A percentile compares a stretch with the other conserved stretches of the same genome.
These are phyloP conservation scores for Tetrastigma voinierianum DNA, from an alignment of 164 flowering plant genomes.

Conservation along the genomic window DNA sequence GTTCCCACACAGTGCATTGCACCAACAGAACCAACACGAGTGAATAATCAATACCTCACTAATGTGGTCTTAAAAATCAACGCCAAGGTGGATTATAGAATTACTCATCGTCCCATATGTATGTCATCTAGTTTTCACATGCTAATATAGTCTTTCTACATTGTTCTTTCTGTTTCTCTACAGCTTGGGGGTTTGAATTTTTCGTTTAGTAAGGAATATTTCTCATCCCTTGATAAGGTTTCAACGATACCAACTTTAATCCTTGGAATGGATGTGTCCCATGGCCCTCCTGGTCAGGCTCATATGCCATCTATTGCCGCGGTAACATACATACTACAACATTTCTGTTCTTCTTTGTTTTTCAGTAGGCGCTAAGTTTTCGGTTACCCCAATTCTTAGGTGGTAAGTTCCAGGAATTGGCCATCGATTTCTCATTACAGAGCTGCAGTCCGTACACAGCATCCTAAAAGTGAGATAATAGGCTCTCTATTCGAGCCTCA, in stretches of 20 bases:
- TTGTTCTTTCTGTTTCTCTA: neutral
- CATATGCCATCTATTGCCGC: constrained; percentile 17
- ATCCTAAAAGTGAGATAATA: constrained; percentile 26
- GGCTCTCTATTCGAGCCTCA: constrained; percentile 18
- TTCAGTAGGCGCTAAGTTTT: too few relatives aligned
- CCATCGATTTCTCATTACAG: constrained; percentile 24
- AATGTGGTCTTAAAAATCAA: neutral
- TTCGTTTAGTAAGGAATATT: constrained; percentile 2
- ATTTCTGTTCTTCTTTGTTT: neutral
- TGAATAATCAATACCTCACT: neutral
- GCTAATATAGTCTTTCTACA: neutral
- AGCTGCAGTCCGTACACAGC: constrained; percentile 23
- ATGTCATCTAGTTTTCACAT: neutral
- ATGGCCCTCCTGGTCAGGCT: constrained; percentile 15
- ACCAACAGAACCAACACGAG: neutral
- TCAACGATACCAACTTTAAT: constrained; percentile 13
- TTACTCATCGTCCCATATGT: neutral
- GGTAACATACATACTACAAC: constrained; percentile 2
- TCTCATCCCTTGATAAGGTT: neutral
- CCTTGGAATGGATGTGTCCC: constrained; percentile 19
- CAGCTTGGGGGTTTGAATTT: constrained; percentile 18
- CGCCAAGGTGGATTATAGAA: neutral
- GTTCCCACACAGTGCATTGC: constrained; percentile 12
- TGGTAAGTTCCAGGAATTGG: constrained; percentile 27
- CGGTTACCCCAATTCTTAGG: constrained; percentile 6